Evolutionary conservation across 257 asterid species (phyloP), one percentile per base, ranked within the genome.

Genomic region (Solanum corneliomulleri): DNA sequence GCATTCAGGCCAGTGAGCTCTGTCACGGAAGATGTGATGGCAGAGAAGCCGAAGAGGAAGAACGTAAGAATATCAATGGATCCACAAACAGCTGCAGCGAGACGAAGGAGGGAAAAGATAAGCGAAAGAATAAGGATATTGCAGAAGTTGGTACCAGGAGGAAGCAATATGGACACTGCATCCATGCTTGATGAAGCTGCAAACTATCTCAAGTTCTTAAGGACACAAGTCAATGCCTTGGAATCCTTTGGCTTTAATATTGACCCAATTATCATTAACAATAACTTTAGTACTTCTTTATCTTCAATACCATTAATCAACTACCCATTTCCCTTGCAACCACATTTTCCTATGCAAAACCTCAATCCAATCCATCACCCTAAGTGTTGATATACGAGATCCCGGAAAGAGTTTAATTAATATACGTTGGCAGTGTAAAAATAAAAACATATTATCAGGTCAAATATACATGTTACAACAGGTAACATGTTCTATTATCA

Each of bases 101-200:
- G 99, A 88, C 98, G 94, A 89, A 91, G 99, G 91, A 93, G 99
- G 72, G 99, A 97, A 89, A 97, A 93, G 12, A 97, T 97, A 21
- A 96, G 99, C 27, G 98, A 97, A 84, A 93, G 94, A 76, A 95
- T 97, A 85, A 94, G 98, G 94, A 95, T 91, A 89, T 91, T 97
- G 92, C 99, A 97, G 89, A 90, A 88, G 52, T 82, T 97, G 86
- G 99, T 97, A 3, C 99, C 99, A 0, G 99, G 99, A 1, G 99
- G 99, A 0, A 95, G 90, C 87, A 96, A 97, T 27, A 94, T 97
- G 99, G 99, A 97, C 88, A 97, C 99, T 1, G 99, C 99, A 29
- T 96, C 99, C 16, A 97, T 96, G 98, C 98, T 97, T 6, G 99
- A 97, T 52, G 99, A 97, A 37, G 99, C 99, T 37, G 99, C 99